Evolutionary conservation across 169 alveolate genomes (phyloP).

Genomic region (Plasmodium vinckei): DNA sequence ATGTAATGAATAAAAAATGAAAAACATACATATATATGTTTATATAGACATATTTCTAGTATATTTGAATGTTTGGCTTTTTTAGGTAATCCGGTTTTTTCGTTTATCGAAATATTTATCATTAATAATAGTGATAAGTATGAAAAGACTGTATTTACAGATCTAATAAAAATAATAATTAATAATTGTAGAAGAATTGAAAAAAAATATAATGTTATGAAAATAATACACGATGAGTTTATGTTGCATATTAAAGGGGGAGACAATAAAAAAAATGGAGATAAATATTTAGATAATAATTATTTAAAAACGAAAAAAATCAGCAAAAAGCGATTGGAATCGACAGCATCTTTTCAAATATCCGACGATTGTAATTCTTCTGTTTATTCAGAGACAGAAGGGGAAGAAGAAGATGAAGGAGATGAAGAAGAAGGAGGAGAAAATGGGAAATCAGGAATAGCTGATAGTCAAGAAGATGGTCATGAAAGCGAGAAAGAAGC

Average conservation of each 20-base stretch:
- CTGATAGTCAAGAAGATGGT: not conserved
- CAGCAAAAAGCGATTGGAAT: slow-evolving; percentile 47
- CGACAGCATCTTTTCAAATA: slow-evolving; percentile 26
- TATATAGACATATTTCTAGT: not conserved
- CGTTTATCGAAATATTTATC: slow-evolving; percentile 61
- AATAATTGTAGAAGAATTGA: slow-evolving; percentile 57
- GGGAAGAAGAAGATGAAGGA: slow-evolving; percentile 8
- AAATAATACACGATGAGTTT: slow-evolving; percentile 42
- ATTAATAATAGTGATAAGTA: slow-evolving; percentile 39
- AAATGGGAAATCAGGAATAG: not conserved
- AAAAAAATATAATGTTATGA: slow-evolving; percentile 43
- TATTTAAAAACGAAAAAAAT: slow-evolving; percentile 34
- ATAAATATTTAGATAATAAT: slow-evolving; percentile 26
- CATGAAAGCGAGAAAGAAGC: not conserved
- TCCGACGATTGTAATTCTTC: slow-evolving; percentile 61
- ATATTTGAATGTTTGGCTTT: no score
- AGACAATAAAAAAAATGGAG: slow-evolving; percentile 39
- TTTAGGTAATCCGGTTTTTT: slow-evolving; percentile 56
- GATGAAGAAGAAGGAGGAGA: not conserved
- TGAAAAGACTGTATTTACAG: slow-evolving; percentile 50
- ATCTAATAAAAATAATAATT: slow-evolving; percentile 45
- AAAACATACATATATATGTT: not conserved
- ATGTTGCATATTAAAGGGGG: slow-evolving; percentile 32
- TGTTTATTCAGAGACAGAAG: slow-evolving; percentile 54
- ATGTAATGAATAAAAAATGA: slow-evolving; percentile 17